Percentiles rank a stretch among this genome's conserved stretches.
These are phyloP conservation scores for Fraxinus latifolia DNA, from an alignment of 305 asterid species.

Conservation along the genomic window DNA sequence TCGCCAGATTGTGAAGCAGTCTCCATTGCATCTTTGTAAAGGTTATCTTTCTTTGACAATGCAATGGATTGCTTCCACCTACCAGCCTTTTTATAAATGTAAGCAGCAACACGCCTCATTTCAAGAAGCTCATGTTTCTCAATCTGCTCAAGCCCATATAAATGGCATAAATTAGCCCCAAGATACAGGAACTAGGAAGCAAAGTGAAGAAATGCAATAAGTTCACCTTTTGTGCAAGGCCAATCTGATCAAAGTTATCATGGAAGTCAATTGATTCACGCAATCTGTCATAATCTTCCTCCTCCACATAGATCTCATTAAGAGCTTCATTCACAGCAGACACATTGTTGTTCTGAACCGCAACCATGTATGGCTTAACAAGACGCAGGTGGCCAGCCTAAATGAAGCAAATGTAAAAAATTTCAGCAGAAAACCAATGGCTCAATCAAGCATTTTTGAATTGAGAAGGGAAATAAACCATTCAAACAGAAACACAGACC, in stretches of 20 bases:
- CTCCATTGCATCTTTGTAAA: slow-evolving; percentile 99
- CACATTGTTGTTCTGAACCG: slow-evolving; percentile 96
- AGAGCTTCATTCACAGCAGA: slow-evolving; percentile 98
- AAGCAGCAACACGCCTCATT: slow-evolving; percentile 99
- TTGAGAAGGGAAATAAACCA: neutral
- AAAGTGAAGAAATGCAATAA: slow-evolving; percentile 11
- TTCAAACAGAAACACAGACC: slow-evolving; percentile 41
- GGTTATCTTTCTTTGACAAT: slow-evolving; percentile 92
- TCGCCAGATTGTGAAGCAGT: slow-evolving; percentile 99
- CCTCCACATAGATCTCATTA: slow-evolving; percentile 93
- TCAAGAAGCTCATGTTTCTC: slow-evolving; percentile 99
- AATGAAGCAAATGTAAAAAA: slow-evolving; percentile 24
- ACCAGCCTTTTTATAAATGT: slow-evolving; percentile 97
- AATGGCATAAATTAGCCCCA: slow-evolving; percentile 6
- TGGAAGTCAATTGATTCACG: slow-evolving; percentile 94
- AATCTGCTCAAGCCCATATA: slow-evolving; percentile 49
- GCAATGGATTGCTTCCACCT: slow-evolving; percentile 99
- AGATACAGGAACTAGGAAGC: neutral
- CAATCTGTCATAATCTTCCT: slow-evolving; percentile 93
- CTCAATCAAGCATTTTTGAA: slow-evolving; percentile 17
- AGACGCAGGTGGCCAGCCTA: slow-evolving; percentile 96
- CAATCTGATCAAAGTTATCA: slow-evolving; percentile 95
- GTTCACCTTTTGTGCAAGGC: slow-evolving; percentile 92
- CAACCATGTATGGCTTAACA: slow-evolving; percentile 97
- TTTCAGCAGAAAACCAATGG: slow-evolving; percentile 14